Evolutionary conservation across 1,284 basidiomycete genomes (phyloP), one percentile per base, ranked within the genome.

Genomic region (Lentinus polychrous): DNA sequence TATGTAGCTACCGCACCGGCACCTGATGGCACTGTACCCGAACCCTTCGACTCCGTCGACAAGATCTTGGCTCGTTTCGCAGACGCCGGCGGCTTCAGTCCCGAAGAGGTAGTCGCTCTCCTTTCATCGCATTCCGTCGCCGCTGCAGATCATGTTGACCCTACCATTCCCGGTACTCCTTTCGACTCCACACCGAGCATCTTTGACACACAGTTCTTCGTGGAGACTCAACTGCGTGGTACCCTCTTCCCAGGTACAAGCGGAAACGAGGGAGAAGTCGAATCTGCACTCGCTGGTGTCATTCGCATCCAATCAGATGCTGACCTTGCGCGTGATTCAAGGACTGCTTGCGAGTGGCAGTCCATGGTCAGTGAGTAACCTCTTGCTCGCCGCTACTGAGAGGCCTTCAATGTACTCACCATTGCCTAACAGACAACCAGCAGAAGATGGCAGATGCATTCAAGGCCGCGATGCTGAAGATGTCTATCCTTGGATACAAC

Each of bases 281-380:
- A 57, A 37, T 59, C 59, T 31, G 60, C 61, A 12, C 51, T 65
- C 24, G 43, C 34, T 8, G 62, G 63, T 24, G 62, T 62, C 46
- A 58, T 65, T 47, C 63, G 62, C 51, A 59, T 65, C 32, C 60
- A 63, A 45, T 64, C 62, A 22, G 63, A 65, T 49, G 50, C 42
- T 40, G 51, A 50, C 18, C 52, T 63, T 36, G 60, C 57, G 18
- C 59, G 60, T 33, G 62, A 65, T 45, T 52, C 58, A 3, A 43
- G 56, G 22, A 61, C 63, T 43, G 54, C 55, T 42, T 62, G 60
- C 55, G 52, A 55, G 46, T 62, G 59, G 58, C 59, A 62, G 43
- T 56, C 55, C 14, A 58, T 56, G 43, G 56, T 56, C 44, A 54
- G 52, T 53, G 15, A 45, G 40, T 47, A 45, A 22, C 17, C 38